Base-by-base conservation (phyloP, 2,329 filamentous ascomycete genomes). In the Fonsecaea pedrosoi region DNA sequence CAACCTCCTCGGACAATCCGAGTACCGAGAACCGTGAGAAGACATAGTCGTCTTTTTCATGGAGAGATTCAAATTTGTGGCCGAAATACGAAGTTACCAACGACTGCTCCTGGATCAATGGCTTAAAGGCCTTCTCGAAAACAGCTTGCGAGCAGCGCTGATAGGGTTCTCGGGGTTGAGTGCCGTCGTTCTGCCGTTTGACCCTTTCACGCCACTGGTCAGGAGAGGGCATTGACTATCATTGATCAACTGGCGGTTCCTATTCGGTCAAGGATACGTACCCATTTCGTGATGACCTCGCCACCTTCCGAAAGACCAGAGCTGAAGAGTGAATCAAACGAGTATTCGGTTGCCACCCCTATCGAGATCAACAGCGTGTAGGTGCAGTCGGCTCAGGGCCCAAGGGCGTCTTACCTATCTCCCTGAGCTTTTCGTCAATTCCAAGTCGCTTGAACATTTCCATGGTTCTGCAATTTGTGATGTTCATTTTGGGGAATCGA, bases 401-500 rank as follows among this genome's bases (percentile, higher is more conserved):
- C 30, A 4, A 53, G 12, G n/a, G 21, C 25, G 32, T 2, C 54
- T 58, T 40, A 64, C 54, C 37, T 25, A n/a, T 50, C 25, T 59
- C 13, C 50, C 40, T 18, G 9, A 60, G 30, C 4, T 40, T 25
- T 18, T 53, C 21, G 13, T 32, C 54, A 7, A 64, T 35, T 2
- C 54, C 54, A 15, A 64, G 40, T 54, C 55, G n/a, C 6, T 53
- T 48, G 40, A 78, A 70, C 0, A 79, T 56, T 62, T 79, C 77
- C 77, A 80, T 78, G 13, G 67, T 72, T 4, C 77, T 71, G 25
- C 63, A 70, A 61, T 78, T 79, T 1, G 75, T 78, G 10, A 75
- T 50, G 60, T 79, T 77, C 77, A 79, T 78, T 65, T 79, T 80
- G 0, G 78, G 77, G 35, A 10, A 56, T 7, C n/a, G 25, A n/a